Conservation (phyloP, 2,329 filamentous ascomycete genomes). For the Ceratocystiopsis sp. region DNA sequence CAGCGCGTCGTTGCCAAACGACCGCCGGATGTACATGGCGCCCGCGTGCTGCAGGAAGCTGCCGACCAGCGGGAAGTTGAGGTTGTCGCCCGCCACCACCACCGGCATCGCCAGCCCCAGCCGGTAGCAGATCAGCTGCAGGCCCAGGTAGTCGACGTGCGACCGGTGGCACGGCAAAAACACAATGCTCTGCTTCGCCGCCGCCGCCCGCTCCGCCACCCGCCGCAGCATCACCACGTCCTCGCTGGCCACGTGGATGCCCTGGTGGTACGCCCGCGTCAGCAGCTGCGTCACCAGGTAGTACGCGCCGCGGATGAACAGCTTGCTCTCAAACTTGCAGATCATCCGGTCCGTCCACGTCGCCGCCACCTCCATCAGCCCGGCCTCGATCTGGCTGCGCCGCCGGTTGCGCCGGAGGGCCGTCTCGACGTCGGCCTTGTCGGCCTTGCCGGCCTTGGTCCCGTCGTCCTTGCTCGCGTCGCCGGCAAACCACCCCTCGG, state of each 20-base stretch:
- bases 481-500: conserved; percentile 44
- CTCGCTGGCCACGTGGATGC: conserved; percentile 88
- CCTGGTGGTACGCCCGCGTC: conserved; percentile 88
- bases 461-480: conserved; percentile 11
- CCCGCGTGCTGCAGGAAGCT: conserved; percentile 88
- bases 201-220: conserved; percentile 66
- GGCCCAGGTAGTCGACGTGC: conserved; percentile 88
- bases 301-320: conserved; percentile 83
- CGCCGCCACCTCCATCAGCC: conserved; percentile 65
- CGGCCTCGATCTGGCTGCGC: conserved; percentile 49
- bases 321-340: conserved; percentile 93
- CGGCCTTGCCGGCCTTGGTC: conserved; percentile 3
- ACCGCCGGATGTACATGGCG: conserved; percentile 88
- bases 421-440: conserved; percentile 21
- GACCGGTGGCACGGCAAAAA: conserved; percentile 90
- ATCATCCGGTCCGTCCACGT: conserved; percentile 91
- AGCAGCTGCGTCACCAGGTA: conserved; percentile 77
- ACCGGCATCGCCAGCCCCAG: conserved; percentile 77
- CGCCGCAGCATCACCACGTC: conserved; percentile 70
- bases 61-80: conserved; percentile 85
- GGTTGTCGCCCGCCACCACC: conserved; percentile 86
- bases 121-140: conserved; percentile 91
- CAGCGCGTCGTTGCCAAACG: conserved; percentile 80
- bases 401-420: conserved; percentile 33
- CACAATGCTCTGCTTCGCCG: conserved; percentile 86